A percentile compares a stretch with the other conserved stretches of the same genome.
Conservation (phyloP, 805 yeast species). For the Candida silvatica region DNA sequence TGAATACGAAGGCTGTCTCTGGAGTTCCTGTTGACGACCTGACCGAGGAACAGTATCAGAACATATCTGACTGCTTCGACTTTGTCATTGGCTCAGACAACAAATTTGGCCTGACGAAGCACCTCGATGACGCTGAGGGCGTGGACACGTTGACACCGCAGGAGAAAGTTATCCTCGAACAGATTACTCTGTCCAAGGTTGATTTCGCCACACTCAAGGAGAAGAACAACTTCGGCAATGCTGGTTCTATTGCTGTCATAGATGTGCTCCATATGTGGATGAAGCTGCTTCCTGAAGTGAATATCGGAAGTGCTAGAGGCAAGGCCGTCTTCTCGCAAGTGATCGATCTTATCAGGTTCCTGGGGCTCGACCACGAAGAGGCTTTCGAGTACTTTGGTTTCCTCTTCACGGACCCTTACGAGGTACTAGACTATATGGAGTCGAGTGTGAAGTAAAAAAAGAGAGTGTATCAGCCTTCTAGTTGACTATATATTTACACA, state of each 20-base stretch:
- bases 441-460: slow-evolving; percentile 6
- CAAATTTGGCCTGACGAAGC: slow-evolving; percentile 5
- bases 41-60: slow-evolving; percentile 13
- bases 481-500: neutral
- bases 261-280: slow-evolving; percentile 21
- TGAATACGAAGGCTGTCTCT: slow-evolving; percentile 19
- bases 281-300: slow-evolving; percentile 13
- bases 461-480: no score
- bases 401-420: slow-evolving; percentile 19
- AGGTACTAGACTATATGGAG: slow-evolving; percentile 11
- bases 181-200: slow-evolving; percentile 9
- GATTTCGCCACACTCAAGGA: slow-evolving; percentile 1
- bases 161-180: slow-evolving; percentile 11
- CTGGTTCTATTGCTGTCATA: slow-evolving; percentile 9
- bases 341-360: slow-evolving; percentile 15
- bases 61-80: slow-evolving; percentile 14
- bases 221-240: neutral
- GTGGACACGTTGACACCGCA: slow-evolving; percentile 6
- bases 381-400: slow-evolving; percentile 22
- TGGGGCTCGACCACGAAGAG: slow-evolving; percentile 12
- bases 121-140: slow-evolving; percentile 1
- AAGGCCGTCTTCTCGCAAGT: slow-evolving; percentile 11
- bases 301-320: slow-evolving; percentile 9
- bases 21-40: slow-evolving; percentile 30
- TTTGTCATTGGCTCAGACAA: slow-evolving; percentile 8